Percentiles rank a stretch among this genome's conserved stretches.
These are phyloP conservation scores for Ceratopteris richardii DNA, from an alignment of 75 land plant species.

Conservation along the genomic window DNA sequence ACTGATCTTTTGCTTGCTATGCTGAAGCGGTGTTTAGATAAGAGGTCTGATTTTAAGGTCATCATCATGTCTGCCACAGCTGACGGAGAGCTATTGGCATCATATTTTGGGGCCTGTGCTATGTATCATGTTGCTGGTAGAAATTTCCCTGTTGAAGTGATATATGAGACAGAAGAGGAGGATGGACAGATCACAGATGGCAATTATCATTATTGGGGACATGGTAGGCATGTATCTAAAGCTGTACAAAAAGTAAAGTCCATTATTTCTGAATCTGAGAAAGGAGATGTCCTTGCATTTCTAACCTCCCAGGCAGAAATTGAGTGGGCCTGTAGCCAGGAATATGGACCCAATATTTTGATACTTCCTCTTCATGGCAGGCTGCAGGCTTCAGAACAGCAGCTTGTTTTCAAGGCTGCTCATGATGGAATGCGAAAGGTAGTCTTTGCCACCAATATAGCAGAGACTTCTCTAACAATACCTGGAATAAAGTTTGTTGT, in stretches of 20 bases:
- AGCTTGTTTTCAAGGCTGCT: constrained; percentile 39
- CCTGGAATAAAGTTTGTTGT: constrained; percentile 70
- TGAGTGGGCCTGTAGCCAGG: constrained; percentile 74
- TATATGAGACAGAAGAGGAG: constrained; percentile 21
- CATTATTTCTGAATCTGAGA: constrained; percentile 39
- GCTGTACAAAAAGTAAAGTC: constrained; percentile 40
- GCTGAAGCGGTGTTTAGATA: constrained; percentile 33
- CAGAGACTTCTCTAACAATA: constrained; percentile 86
- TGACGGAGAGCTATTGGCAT: constrained; percentile 50
- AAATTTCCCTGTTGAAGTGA: constrained; percentile 60
- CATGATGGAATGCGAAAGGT: constrained; percentile 55
- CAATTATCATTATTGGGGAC: background rate
- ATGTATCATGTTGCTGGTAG: constrained; percentile 52
- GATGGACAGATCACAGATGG: constrained; percentile 1
- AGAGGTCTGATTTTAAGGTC: constrained; percentile 44
- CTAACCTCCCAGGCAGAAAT: constrained; percentile 74
- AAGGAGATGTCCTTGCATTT: constrained; percentile 70
- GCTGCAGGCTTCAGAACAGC: constrained; percentile 55
- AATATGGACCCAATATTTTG: constrained; percentile 27
- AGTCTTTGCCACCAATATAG: constrained; percentile 74
- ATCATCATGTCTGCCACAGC: constrained; percentile 89
- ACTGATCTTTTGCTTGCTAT: constrained; percentile 76
- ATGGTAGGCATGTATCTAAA: constrained; percentile 37
- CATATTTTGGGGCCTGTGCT: constrained; percentile 46
- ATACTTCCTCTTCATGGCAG: constrained; percentile 67